Evolutionary conservation across 23 red algal genomes (phyloP), one percentile per base, ranked within the genome.

Genomic region (Gracilaria caudata): DNA sequence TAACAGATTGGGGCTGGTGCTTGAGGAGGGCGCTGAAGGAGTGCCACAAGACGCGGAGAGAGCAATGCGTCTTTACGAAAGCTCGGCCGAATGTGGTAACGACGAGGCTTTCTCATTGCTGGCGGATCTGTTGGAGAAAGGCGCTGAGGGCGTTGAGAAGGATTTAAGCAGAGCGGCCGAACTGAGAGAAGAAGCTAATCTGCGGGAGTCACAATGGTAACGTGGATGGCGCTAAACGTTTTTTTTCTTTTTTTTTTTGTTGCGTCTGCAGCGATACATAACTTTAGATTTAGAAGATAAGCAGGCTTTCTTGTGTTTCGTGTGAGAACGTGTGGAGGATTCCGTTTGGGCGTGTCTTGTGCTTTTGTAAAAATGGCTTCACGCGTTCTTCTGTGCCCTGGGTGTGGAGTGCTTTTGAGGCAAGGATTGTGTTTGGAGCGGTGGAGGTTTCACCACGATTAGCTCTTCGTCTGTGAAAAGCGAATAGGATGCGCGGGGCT

Each of bases 111-210:
- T 89, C 30, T 75, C 12, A 21, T 24, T 89, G 19, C 19, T 89
- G 38, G 85, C 85, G 11, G 72, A 89, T 64, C 28, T 89, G 37
- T 46, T 89, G 51, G 85, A 89, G 66, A 61, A 40, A 51, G 85
- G 85, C 0, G 85, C 53, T 59, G 45, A 54, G 16, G 85, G 84
- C 17, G 70, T 89, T n/a, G 68, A 89, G 57, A 77, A 75, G 41
- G 85, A 89, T 40, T 44, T 36, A 17, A 57, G 36, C 23, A 59
- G 85, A 47, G 85, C 85, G 32, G 54, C 51, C 9, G 68, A 77
- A 43, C 85, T 89, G n/a, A 77, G 73, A 57, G 85, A 89, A 37
- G 68, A 66, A 45, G 85, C 57, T 10, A 34, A 53, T 25, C 64
- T 77, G 34, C 51, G 72, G 35, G 85, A 68, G 6, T 78, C 29